phyloP scores from a whole-genome alignment of 2,329 filamentous ascomycete genomes.

The Fusarium subtropicale region DNA sequence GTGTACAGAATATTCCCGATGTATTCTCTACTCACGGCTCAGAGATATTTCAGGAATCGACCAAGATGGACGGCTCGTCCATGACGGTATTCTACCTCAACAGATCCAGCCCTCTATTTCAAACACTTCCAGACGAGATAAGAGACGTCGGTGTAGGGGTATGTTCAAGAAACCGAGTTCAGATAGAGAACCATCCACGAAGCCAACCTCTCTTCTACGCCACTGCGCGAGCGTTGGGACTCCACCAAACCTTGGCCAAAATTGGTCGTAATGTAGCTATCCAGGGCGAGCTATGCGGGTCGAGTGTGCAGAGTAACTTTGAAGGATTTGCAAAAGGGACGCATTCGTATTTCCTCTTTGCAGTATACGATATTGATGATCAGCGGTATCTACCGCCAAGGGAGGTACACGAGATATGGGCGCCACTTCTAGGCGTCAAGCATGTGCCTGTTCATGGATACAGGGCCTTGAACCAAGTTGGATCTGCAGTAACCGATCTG shows the following conservation, averaged over 20 bases:
- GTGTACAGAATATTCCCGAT: constrained; percentile 41
- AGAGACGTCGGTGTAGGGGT: constrained; percentile 29
- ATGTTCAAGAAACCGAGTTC: constrained; percentile 42
- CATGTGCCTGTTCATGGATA: constrained; percentile 51
- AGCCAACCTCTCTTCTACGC: constrained; percentile 35
- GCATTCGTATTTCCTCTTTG: constrained; percentile 52
- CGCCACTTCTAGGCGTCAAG: constrained; percentile 43
- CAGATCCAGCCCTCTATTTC: constrained; percentile 33
- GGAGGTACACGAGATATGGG: constrained; percentile 46
- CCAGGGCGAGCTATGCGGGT: constrained; percentile 45
- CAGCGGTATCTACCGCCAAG: constrained; percentile 46
- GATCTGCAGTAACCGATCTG: constrained; percentile 28
- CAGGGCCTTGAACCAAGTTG: constrained; percentile 27
- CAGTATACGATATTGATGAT: constrained; percentile 49
- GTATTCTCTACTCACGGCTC: constrained; percentile 32
- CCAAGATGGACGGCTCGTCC: constrained; percentile 55
- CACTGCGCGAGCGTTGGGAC: constrained; percentile 13
- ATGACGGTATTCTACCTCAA: constrained; percentile 55
- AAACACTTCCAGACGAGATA: constrained; percentile 30
- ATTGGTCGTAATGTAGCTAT: constrained; percentile 38
- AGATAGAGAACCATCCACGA: constrained; percentile 26
- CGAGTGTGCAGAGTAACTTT: constrained; percentile 41
- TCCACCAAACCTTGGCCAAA: constrained; percentile 22
- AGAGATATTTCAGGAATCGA: constrained; percentile 51
- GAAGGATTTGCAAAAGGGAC: constrained; percentile 35